A percentile compares a stretch with the other conserved stretches of the same genome.
phyloP scores from a whole-genome alignment of 805 yeast genomes.

The Priceomyces castillae region DNA sequence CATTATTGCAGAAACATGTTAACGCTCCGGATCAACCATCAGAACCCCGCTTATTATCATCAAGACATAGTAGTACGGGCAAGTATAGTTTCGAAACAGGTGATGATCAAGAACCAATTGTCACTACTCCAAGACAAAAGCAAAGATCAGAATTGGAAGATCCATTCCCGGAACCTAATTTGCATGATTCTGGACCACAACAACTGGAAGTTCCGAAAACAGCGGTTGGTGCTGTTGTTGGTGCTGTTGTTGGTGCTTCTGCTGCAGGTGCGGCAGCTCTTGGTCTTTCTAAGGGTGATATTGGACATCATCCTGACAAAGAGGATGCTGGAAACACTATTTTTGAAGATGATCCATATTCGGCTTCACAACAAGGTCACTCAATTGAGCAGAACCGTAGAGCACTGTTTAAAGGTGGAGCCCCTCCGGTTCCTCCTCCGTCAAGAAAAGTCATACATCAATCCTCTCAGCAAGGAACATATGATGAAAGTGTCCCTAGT shows the following conservation, averaged over 20 bases:
- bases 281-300: conserved; percentile 8
- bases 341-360: background rate
- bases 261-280: conserved; percentile 10
- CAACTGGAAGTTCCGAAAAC: background rate
- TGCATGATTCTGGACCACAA: background rate
- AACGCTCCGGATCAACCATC: conserved; percentile 14
- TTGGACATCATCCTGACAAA: no score
- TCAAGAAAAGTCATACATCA: conserved; percentile 47
- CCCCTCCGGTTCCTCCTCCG: conserved; percentile 58
- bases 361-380: background rate
- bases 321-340: no score
- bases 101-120: conserved; percentile 33
- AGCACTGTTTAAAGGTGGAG: background rate
- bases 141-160: conserved; percentile 12
- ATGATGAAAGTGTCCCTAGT: conserved; percentile 17
- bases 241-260: conserved; percentile 16
- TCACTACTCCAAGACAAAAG: conserved; percentile 26
- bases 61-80: conserved; percentile 18
- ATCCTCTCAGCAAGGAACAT: conserved; percentile 2
- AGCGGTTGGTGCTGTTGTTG: conserved; percentile 9
- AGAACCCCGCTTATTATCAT: conserved; percentile 9
- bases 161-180: conserved; percentile 13
- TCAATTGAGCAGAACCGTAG: background rate
- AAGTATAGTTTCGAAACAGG: conserved; percentile 42
- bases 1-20: conserved; percentile 35